These are phyloP conservation scores for Scheffersomyces stambukii DNA, from an alignment of 1,139 yeast genomes.

Conservation along the genomic window DNA sequence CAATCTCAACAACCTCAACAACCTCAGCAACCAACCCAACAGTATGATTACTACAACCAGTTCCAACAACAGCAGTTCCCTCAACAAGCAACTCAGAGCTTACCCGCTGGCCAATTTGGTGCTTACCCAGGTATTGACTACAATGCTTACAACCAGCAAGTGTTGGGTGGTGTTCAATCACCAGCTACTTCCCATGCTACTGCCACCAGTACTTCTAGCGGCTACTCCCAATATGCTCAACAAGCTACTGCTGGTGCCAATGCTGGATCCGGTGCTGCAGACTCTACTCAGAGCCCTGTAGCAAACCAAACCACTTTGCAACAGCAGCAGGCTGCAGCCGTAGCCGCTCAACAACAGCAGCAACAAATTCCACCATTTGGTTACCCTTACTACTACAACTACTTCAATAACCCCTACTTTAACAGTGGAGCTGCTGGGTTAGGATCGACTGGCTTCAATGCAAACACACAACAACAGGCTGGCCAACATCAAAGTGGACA, in stretches of 20 bases:
- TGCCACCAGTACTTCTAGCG: slow-evolving; percentile 16
- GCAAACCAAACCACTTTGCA: slow-evolving; percentile 23
- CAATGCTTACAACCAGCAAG: slow-evolving; percentile 36
- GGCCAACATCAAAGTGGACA: slow-evolving; percentile 8
- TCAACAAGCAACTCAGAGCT: slow-evolving; percentile 37
- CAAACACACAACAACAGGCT: slow-evolving; percentile 10
- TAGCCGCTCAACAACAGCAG: slow-evolving; percentile 9
- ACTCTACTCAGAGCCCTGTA: slow-evolving; percentile 22
- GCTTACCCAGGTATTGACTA: slow-evolving; percentile 46
- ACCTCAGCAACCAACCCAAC: slow-evolving; percentile 14
- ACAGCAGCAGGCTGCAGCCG: slow-evolving; percentile 12
- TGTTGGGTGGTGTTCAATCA: slow-evolving; percentile 25
- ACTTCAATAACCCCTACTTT: slow-evolving; percentile 42
- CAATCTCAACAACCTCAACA: slow-evolving; percentile 20
- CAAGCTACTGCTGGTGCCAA: slow-evolving; percentile 19
- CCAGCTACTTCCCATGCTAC: slow-evolving; percentile 36
- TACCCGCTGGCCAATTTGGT: slow-evolving; percentile 42
- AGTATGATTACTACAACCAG: slow-evolving; percentile 21
- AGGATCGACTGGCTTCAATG: slow-evolving; percentile 20
- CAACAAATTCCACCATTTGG: slow-evolving; percentile 32
- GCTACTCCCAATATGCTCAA: slow-evolving; percentile 24
- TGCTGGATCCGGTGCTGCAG: too few relatives aligned
- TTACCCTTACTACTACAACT: slow-evolving; percentile 44
- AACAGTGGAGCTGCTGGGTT: slow-evolving; percentile 22
- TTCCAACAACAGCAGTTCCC: slow-evolving; percentile 37